Base-by-base conservation (phyloP, 371 early-diverging fungal genomes). In the Apophysomyces sp. region DNA sequence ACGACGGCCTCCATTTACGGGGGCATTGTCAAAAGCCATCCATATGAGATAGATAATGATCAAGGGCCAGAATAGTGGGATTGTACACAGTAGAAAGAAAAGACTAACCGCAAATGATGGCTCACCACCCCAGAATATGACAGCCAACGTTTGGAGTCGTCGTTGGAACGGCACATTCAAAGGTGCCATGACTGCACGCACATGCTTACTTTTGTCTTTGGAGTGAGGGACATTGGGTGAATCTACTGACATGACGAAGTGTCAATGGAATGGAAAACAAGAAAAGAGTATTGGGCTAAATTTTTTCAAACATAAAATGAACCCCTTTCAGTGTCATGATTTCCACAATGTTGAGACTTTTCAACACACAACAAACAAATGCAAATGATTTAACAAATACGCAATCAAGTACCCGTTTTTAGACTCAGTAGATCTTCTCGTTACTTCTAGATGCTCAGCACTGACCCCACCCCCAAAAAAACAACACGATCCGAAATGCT, bases 1-100 rank as follows among this genome's bases (percentile, higher is more conserved):
- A n/a, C 83, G 77, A 30, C 94, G 74, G 18, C 91, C 93, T 24
- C 93, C 93, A 7, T 67, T 73, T 63, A 88, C 87, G 1, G 89
- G 86, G 4, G 86, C 84, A 31, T 73, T 66, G 65, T 89, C 89
- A 63, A 83, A 64, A 13, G 72, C 70, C 8, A 87, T 55, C 69
- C 80, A 94, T 21, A 85, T 69, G 18, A 88, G 52, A 60, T 92
- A 94, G 16, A 81, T 82, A 61, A 92, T 80, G 30, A 84, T 67
- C 15, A 89, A 57, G 0, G 90, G 89, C 82, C 87, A 89, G 11
- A 87, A 64, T n/a, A 82, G 61, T 28, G 82, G 75, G 65, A 69
- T 63, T 4, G 69, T 56, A 3, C 65, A 64, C 26, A 69, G 34
- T 16, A 60, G 59, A 0, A 57, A 21, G 36, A 69, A 28, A 8